Evolutionary conservation across 2,329 filamentous ascomycete genomes (phyloP), one percentile per base, ranked within the genome.

Genomic region (Pseudogymnoascus sp.): DNA sequence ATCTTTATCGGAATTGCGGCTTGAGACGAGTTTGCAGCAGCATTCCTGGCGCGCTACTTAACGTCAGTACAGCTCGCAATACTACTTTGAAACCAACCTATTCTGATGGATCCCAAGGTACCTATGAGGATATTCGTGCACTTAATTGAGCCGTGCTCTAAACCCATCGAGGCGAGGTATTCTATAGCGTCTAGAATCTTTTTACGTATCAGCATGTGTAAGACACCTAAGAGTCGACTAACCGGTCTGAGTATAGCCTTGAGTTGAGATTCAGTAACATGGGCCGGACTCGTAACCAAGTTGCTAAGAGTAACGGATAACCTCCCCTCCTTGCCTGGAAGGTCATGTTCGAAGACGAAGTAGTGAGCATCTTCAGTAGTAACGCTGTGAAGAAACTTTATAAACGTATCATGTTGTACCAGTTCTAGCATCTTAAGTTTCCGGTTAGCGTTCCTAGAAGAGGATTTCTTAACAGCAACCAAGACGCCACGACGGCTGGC

Each of bases 111-210:
- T 41, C 66, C 62, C n/a, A 60, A 11, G 36, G 60, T 61, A 61
- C 23, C 48, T 61, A 67, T 61, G 23, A 67, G 62, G n/a, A 67
- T 63, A 28, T 67, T 64, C 36, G 21, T 63, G 43, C 60, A 67
- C 14, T 19, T 65, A 14, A 67, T 13, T 23, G 16, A 41, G 37
- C 62, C 39, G 63, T 67, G 45, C 37, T 65, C 51, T 36, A 67
- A 25, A 19, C 63, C 57, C 39, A 36, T 21, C 2, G 41, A 62
- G 14, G 39, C 31, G 16, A 67, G 62, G 45, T 63, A 64, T 67
- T 41, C 23, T 21, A 67, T 23, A 21, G 62, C 64, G 31, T 64
- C 13, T 6, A 67, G 48, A 45, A 67, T 51, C 60, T 67, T 37
- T 5, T 34, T 63, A 45, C 31, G 61, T 63, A 16, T 39, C 16